Conservation (phyloP, 495 filamentous ascomycete species). For the Choiromyces venosus region DNA sequence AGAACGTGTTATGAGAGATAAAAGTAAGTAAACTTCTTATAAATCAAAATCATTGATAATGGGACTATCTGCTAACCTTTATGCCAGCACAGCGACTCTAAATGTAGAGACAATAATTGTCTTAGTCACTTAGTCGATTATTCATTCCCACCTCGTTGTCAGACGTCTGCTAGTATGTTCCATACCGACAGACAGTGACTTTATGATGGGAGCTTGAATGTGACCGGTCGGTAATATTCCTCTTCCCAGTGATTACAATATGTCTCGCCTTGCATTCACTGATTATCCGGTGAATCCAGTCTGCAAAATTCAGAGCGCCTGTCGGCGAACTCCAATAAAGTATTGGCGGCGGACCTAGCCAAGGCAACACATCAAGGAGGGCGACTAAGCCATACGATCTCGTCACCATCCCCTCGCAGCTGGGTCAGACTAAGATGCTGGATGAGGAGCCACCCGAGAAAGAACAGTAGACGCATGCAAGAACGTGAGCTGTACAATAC, state of each 20-base stretch:
- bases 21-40: not conserved
- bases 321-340: not conserved
- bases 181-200: not conserved
- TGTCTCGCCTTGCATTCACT: not conserved
- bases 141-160: not conserved
- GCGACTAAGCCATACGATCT: not conserved
- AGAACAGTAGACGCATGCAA: not conserved
- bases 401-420: not conserved
- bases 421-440: not conserved
- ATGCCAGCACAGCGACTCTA: not conserved
- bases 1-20: not conserved
- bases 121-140: not conserved
- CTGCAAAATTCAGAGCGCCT: not conserved
- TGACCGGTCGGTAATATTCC: not conserved
- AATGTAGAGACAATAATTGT: not conserved
- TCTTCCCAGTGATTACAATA: not conserved
- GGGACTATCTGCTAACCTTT: not conserved
- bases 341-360: not conserved
- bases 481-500: conserved; percentile 1
- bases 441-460: not conserved
- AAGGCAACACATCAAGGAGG: not conserved
- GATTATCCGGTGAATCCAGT: not conserved
- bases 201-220: not conserved
- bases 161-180: not conserved
- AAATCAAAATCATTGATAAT: not conserved